Conservation (phyloP, 1,139 yeast genomes). For the Taphrina wiesneri region DNA sequence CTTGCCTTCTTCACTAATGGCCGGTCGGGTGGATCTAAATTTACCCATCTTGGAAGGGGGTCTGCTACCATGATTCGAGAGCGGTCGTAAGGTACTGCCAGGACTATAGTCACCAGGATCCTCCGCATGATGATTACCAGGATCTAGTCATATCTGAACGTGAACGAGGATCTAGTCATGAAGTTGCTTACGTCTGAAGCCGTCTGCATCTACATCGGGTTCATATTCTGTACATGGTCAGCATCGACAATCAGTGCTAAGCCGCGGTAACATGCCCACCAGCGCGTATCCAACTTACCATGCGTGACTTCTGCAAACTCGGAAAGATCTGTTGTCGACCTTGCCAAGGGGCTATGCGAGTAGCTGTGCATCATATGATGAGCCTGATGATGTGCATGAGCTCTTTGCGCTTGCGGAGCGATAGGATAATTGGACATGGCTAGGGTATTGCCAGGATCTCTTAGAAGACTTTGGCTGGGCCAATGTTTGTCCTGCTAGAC, state of each 20-base stretch:
- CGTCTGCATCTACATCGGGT: constrained; percentile 33
- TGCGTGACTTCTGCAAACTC: constrained; percentile 17
- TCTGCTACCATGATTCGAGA: constrained; percentile 9
- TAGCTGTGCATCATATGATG: constrained; percentile 14
- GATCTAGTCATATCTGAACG: constrained; percentile 1
- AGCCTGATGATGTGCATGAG: constrained; percentile 7
- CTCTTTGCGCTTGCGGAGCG: constrained; percentile 15
- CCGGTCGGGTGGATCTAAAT: neutral
- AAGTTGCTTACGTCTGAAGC: constrained; percentile 14
- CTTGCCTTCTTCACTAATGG: neutral
- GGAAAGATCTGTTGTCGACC: constrained; percentile 11
- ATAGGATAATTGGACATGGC: constrained; percentile 9
- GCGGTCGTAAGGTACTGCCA: constrained; percentile 28
- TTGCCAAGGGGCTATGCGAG: constrained; percentile 10
- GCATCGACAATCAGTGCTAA: neutral
- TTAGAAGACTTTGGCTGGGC: neutral
- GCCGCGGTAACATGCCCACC: neutral
- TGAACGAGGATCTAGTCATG: neutral
- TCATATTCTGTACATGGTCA: constrained; percentile 12
- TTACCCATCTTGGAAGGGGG: neutral
- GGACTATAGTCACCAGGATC: constrained; percentile 38
- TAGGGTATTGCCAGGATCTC: neutral
- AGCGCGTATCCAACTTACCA: neutral
- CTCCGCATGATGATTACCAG: constrained; percentile 26
- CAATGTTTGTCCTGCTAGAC: no score